Evolutionary conservation across 225 moss, liverwort and hornwort genomes (phyloP), one percentile per base, ranked within the genome.

Genomic region (Antitrichia curtipendula): DNA sequence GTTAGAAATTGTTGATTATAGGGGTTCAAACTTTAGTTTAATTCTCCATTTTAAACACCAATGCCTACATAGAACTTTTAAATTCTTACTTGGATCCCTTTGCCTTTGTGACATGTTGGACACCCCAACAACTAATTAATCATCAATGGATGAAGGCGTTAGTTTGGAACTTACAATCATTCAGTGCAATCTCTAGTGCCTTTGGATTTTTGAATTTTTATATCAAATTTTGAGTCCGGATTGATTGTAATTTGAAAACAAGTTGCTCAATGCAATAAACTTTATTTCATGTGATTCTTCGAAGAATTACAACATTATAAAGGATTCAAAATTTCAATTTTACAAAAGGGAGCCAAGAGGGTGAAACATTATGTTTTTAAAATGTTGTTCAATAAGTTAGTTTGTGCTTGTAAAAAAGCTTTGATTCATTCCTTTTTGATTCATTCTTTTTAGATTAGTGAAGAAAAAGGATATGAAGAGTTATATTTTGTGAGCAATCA

Each of bases 31-130:
- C 2, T 29, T 71, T 45, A 29, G 21, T 50, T 50, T 75, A 5
- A 50, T 49, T 16, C 21, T 12, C 32, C 2, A 20, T 0, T 75
- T 49, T 75, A 34, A 34, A 22, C 1, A 50, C 5, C 5, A 50
- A 52, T 0, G 8, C 8, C 8, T 34, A 32, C 0, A 20, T 34
- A 50, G 2, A 32, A 32, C 4, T 17, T 10, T 47, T 29, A 29
- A 17, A 1, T 10, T 17, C 29, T 45, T 29, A 1, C 0, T 29
- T 1, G 1, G 1, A 0, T 16, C 6, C 29, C 1, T 18, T 47
- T 7, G 6, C 2, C 17, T 45, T 73, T 3, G 1, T 29, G 11
- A 73, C 7, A 73, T 47, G 3, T 73, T 47, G 11, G 18, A 7
- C 7, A 45, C 11, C 1, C 16, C 25, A 45, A 43, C 6, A 71